Evolutionary conservation across 1,139 yeast genomes (phyloP).

Genomic region (Nematodospora anomalae): DNA sequence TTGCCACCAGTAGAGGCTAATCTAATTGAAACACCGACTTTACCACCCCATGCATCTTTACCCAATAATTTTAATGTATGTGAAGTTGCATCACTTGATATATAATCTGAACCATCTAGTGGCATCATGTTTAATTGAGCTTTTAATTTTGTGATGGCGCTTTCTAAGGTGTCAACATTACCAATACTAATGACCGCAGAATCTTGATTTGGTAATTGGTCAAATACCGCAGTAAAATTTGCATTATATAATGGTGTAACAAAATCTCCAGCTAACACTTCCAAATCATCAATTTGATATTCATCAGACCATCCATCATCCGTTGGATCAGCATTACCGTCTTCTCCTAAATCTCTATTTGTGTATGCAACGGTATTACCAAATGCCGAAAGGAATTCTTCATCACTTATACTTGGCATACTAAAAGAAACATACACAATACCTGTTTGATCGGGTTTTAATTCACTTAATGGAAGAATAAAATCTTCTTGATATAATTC

Average conservation of each 20-base stretch:
- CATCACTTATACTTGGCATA: constrained; percentile 49
- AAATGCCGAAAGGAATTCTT: constrained; percentile 54
- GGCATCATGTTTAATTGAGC: constrained; percentile 74
- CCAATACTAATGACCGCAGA: constrained; percentile 40
- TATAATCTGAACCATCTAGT: constrained; percentile 73
- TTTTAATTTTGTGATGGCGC: constrained; percentile 48
- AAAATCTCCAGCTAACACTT: constrained; percentile 79
- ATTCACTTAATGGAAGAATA: constrained; percentile 69
- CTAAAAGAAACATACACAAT: constrained; percentile 76
- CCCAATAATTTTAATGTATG: constrained; percentile 85
- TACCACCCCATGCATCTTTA: constrained; percentile 70
- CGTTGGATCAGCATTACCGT: constrained; percentile 62
- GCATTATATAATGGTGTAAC: constrained; percentile 76
- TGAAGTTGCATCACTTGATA: constrained; percentile 56
- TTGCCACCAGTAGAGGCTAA: constrained; percentile 70
- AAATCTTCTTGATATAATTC: constrained; percentile 67
- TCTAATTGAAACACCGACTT: constrained; percentile 68
- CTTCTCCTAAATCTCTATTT: constrained; percentile 77
- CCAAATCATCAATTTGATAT: constrained; percentile 83
- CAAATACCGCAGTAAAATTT: constrained; percentile 73
- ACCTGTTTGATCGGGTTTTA: constrained; percentile 71
- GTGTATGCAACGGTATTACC: constrained; percentile 72
- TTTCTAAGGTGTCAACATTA: constrained; percentile 35
- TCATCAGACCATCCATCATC: constrained; percentile 94
- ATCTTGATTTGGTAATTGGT: constrained; percentile 52